A percentile compares a stretch with the other conserved stretches of the same genome.
phyloP scores from a whole-genome alignment of 129 eudicot species.

The Calendula officinalis region DNA sequence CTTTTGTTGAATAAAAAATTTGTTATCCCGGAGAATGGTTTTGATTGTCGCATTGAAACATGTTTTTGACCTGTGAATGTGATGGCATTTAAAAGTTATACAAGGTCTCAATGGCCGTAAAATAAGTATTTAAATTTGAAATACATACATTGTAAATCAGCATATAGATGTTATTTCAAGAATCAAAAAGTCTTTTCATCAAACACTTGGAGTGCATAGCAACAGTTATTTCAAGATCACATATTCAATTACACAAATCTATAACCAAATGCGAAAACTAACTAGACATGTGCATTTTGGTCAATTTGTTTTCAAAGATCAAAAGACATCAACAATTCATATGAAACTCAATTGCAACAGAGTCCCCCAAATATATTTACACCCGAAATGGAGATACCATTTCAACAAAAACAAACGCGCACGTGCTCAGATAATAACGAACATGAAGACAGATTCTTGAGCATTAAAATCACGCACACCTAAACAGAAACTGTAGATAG shows the following conservation, averaged over 20 bases:
- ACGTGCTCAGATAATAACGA: neutral
- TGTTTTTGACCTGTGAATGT: constrained; percentile 60
- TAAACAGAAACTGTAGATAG: neutral
- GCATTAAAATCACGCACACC: neutral
- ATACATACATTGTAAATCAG: too few species aligned
- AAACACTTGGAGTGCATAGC: constrained; percentile 19
- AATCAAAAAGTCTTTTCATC: constrained; percentile 9
- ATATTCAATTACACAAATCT: neutral
- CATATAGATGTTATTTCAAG: neutral
- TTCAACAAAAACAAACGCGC: neutral
- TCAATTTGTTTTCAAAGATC: neutral
- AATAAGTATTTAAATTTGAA: too few species aligned
- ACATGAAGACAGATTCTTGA: neutral
- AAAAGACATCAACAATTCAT: neutral
- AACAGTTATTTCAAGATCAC: neutral
- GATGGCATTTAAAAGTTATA: constrained; percentile 4
- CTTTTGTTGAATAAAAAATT: constrained; percentile 67
- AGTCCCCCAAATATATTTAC: neutral
- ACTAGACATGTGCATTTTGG: neutral
- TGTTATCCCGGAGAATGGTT: constrained; percentile 42
- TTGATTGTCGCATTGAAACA: constrained; percentile 58
- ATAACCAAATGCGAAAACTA: neutral
- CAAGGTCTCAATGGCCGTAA: too few species aligned
- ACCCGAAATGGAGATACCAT: neutral
- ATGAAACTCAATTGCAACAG: too few species aligned